Conservation (phyloP, 2,329 filamentous ascomycete species). For the Pyricularia grisea region DNA sequence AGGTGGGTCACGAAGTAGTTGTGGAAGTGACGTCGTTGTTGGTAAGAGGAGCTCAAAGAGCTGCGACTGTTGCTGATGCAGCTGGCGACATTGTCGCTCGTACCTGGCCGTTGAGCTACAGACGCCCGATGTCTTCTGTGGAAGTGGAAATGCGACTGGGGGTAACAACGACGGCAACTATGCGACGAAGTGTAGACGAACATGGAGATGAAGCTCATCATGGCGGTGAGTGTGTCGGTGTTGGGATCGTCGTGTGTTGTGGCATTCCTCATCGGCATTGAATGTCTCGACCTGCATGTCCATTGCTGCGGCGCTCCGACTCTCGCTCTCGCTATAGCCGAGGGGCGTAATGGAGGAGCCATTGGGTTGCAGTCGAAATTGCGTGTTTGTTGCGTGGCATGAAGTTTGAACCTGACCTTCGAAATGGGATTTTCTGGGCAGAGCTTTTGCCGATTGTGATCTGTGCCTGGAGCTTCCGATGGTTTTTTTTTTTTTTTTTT, state of each 20-base stretch:
- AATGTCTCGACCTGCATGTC: not conserved
- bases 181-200: conserved; percentile 5
- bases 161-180: not conserved
- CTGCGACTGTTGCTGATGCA: not conserved
- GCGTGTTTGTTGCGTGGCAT: not conserved
- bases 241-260: not conserved
- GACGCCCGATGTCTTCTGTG: not conserved
- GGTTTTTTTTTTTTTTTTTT: not conserved
- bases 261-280: not conserved
- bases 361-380: not conserved
- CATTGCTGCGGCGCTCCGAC: conserved; percentile 1
- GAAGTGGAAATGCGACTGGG: not conserved
- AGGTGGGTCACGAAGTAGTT: conserved; percentile 97
- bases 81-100: not conserved
- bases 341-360: not conserved
- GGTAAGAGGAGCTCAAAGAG: conserved; percentile 5
- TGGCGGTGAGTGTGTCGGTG: conserved; percentile 10
- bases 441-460: not conserved
- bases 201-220: conserved; percentile 12
- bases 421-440: not conserved
- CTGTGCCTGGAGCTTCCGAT: not conserved
- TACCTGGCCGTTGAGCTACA: not conserved
- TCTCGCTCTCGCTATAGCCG: not conserved
- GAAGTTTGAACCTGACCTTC: not conserved
- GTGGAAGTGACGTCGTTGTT: conserved; percentile 56